Evolutionary conservation across 495 filamentous ascomycete genomes (phyloP), one percentile per base, ranked within the genome.

Genomic region (Penicillium bialowiezense): DNA sequence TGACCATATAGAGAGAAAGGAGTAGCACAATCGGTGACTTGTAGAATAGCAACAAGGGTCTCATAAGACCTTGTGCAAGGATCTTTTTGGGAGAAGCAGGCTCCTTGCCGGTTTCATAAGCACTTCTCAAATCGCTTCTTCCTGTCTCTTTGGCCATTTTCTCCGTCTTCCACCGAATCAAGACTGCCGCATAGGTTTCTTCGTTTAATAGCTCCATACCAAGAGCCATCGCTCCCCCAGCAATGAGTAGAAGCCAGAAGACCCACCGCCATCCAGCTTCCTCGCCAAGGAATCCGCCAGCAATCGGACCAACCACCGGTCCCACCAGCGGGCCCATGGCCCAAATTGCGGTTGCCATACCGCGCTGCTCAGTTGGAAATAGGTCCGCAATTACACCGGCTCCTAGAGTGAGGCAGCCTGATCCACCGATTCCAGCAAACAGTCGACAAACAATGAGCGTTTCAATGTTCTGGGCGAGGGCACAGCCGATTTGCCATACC

Each of bases 371-470:
- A 0, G 60, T 51, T 0, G 65, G 62, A 51, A 81, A 78, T 5
- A 83, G 35, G 46, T 84, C 81, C 1, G 76, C 75, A 37, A 80
- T 76, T 2, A 75, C 78, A 7, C 77, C 80, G 7, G 72, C 75
- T 10, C 77, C 79, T 14, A 76, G 68, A 0, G 80, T 77, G 3
- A 83, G 45, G 3, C 76, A 74, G 6, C 71, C 67, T 0, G 72
- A 67, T 3, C 76, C 79, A 15, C 64, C 68, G 19, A 68, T 65
- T 7, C 81, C 81, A 40, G 72, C 71, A 8, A 84, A 54, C 33
- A 81, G 63, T 1, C 80, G 73, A 42, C 80, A 83, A 3, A 62
- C 70, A 36, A 81, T 72, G 15, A 84, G 51, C 44, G 72, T 66
- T 15, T 62, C 55, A 55, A 80, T 72, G 42, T 65, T 67, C 1